phyloP scores from a whole-genome alignment of 192 early-diverging fungal genomes.

The Coemansia pectinata region DNA sequence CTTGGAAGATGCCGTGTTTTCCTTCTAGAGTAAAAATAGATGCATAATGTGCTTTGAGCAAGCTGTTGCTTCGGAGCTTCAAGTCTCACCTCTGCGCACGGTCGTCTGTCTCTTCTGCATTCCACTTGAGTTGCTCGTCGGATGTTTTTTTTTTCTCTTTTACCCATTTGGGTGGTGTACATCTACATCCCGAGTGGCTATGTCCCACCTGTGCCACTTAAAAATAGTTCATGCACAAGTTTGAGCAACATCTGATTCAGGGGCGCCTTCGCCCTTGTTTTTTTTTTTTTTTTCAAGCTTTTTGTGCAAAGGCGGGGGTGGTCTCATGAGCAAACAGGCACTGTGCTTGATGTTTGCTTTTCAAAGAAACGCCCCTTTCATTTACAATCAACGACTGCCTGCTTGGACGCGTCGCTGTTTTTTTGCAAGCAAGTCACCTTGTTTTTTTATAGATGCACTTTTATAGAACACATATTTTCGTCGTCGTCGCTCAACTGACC shows the following conservation, averaged over 20 bases:
- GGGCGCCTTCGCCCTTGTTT: not conserved
- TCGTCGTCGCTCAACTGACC: not conserved
- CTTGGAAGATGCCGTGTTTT: constrained; percentile 3
- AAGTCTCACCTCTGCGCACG: not conserved
- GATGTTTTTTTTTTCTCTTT: not conserved
- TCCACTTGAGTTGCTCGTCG: not conserved
- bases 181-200: constrained; percentile 2
- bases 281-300: not conserved
- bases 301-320: not conserved
- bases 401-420: not conserved
- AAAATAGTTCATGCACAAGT: not conserved
- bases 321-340: not conserved
- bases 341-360: not conserved
- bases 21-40: not conserved
- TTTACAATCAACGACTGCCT: not conserved
- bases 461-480: not conserved
- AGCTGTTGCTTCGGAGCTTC: not conserved
- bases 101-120: not conserved
- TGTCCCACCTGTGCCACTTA: not conserved
- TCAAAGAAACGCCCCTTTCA: not conserved
- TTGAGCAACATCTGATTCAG: not conserved
- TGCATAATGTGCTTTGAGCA: not conserved
- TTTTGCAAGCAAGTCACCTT: not conserved
- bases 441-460: not conserved
- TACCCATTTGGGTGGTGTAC: not conserved